Base-by-base conservation (phyloP, 768 basidiomycete genomes). In the Mycena olivaceomarginata region DNA sequence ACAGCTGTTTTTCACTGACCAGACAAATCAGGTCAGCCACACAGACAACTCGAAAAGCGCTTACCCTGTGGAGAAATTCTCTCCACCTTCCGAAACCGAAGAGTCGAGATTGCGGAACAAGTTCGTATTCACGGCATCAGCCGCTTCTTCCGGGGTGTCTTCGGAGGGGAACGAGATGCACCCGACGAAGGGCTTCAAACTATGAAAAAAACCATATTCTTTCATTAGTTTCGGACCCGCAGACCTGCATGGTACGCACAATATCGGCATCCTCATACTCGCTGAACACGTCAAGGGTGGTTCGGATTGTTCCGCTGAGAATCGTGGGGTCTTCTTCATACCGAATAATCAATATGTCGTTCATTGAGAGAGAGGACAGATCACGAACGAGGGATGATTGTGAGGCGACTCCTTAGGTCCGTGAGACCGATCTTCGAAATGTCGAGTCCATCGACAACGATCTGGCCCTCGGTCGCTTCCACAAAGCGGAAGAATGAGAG, bases 61-160 rank as follows among this genome's bases (percentile, higher is more conserved):
- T 62, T 74, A 94, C 94, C 95, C 95, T 8, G 95, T 94, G 0
- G 95, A 96, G 83, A 97, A 97, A 86, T 97, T 98, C n/a, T 98
- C 97, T 18, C 95, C 96, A 1, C 94, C 95, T 86, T 97, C 96
- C 1, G 94, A 93, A 4, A 96, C 94, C 9, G 89, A 79, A 0
- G 93, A 94, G 76, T 96, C 94, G 8, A 96, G 86, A 80, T 93
- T 91, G 22, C 93, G 91, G 90, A 96, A 96, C 4, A 95, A 91
- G 75, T 97, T 97, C 41, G 82, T 87, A 76, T 97, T 97, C 71
- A 95, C 85, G 16, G 84, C 87, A 11, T 89, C 87, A 8, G 84
- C 83, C 13, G 85, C 88, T 77, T 91, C 90, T 41, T 85, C 90
- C 0, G 87, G 82, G 4, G 86, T 84, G 70, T 91, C 92, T 63